These are phyloP conservation scores for Aphanomyces euteiches DNA, from an alignment of 352 stramenopile species.

Conservation along the genomic window DNA sequence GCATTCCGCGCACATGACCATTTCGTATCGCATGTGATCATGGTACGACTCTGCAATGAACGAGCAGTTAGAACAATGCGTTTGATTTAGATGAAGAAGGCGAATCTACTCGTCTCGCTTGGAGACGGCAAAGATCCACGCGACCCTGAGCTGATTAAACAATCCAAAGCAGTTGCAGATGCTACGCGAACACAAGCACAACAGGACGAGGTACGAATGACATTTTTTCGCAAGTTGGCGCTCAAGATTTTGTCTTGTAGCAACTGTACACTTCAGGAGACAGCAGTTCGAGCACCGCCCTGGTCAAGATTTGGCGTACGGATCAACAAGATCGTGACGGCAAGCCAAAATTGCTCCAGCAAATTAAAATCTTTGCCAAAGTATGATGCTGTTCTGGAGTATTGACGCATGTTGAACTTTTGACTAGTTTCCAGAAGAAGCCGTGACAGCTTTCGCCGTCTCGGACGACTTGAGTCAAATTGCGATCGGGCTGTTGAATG, in stretches of 20 bases:
- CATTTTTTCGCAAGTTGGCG: not conserved
- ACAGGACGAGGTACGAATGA: slow-evolving; percentile 45
- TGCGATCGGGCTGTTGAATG: slow-evolving; percentile 75
- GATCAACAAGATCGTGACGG: slow-evolving; percentile 84
- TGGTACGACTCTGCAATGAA: slow-evolving; percentile 40
- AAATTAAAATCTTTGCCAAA: slow-evolving; percentile 83
- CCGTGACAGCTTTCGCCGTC: slow-evolving; percentile 80
- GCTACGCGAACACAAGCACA: slow-evolving; percentile 52
- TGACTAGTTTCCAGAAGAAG: slow-evolving; percentile 72
- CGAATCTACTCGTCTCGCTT: slow-evolving; percentile 82
- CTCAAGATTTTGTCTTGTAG: not conserved
- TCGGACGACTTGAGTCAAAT: slow-evolving; percentile 82
- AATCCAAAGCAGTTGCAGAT: slow-evolving; percentile 77
- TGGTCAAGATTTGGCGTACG: slow-evolving; percentile 84
- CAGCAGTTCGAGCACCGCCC: slow-evolving; percentile 60
- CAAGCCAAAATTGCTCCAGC: slow-evolving; percentile 78
- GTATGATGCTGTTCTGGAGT: slow-evolving; percentile 35
- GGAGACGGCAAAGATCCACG: slow-evolving; percentile 81
- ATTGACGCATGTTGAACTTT: slow-evolving; percentile 12
- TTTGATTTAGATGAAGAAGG: slow-evolving; percentile 71
- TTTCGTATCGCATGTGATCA: slow-evolving; percentile 85
- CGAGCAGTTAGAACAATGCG: slow-evolving; percentile 1
- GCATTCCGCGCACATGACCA: slow-evolving; percentile 83
- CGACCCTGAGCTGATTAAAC: slow-evolving; percentile 63
- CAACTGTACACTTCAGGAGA: slow-evolving; percentile 66